Conservation (phyloP, 371 early-diverging fungal species). For the Encephalitozoon hellem region DNA sequence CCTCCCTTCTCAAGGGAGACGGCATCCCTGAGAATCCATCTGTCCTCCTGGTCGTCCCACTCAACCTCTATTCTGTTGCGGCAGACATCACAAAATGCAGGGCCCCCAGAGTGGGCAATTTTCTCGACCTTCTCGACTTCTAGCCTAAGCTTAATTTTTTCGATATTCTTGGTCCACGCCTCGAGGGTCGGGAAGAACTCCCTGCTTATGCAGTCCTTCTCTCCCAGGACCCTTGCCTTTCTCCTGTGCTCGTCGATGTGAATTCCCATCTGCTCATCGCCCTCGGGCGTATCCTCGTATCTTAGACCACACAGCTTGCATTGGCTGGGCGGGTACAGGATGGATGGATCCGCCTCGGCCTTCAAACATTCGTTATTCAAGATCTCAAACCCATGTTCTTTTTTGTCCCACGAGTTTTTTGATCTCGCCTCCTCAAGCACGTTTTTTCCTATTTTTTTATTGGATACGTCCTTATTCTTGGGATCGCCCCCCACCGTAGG, state of each 20-base stretch:
- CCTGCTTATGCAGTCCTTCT: slow-evolving; percentile 27
- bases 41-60: slow-evolving; percentile 39
- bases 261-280: slow-evolving; percentile 3
- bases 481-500: background rate
- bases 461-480: background rate
- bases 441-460: background rate
- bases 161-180: slow-evolving; percentile 27
- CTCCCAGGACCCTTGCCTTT: slow-evolving; percentile 13
- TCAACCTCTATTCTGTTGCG: slow-evolving; percentile 13
- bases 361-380: background rate
- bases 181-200: slow-evolving; percentile 28
- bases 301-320: slow-evolving; percentile 45
- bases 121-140: slow-evolving; percentile 27
- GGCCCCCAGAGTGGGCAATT: background rate
- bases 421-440: background rate
- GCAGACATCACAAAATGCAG: slow-evolving; percentile 27
- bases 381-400: background rate
- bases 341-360: background rate
- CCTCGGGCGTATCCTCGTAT: background rate
- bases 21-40: slow-evolving; percentile 18
- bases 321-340: slow-evolving; percentile 22
- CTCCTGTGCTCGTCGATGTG: slow-evolving; percentile 45
- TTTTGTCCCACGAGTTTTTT: background rate
- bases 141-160: slow-evolving; percentile 21
- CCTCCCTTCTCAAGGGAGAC: slow-evolving; percentile 26